phyloP scores from a whole-genome alignment of 2,329 filamentous ascomycete species.

The Fusarium sp. region DNA sequence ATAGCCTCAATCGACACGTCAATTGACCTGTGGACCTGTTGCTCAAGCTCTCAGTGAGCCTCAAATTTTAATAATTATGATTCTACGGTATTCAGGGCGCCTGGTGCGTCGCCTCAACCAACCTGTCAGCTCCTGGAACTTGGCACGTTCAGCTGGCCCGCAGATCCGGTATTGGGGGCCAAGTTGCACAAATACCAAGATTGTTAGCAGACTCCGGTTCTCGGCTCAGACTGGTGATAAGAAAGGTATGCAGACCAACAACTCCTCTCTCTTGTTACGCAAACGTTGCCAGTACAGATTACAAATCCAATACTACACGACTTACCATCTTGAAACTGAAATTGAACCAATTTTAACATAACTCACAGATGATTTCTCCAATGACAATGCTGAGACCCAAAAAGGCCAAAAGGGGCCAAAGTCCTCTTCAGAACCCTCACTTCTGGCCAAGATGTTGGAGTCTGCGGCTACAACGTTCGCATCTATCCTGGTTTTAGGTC shows the following conservation, averaged over 20 bases:
- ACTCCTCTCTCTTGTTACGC: not conserved
- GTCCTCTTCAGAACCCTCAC: slow-evolving; percentile 51
- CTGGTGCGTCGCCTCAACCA: slow-evolving; percentile 47
- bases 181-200: slow-evolving; percentile 17
- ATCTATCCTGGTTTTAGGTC: slow-evolving; percentile 78
- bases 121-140: slow-evolving; percentile 30
- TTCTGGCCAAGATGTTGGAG: slow-evolving; percentile 76
- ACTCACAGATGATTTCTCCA: slow-evolving; percentile 20
- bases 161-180: slow-evolving; percentile 40
- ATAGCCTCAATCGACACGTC: slow-evolving; percentile 21
- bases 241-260: slow-evolving; percentile 45
- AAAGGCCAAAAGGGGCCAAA: slow-evolving; percentile 14
- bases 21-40: slow-evolving; percentile 21
- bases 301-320: not conserved
- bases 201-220: slow-evolving; percentile 45
- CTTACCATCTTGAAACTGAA: not conserved
- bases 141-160: slow-evolving; percentile 34
- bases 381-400: slow-evolving; percentile 10
- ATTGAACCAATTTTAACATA: slow-evolving; percentile 22
- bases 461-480: slow-evolving; percentile 81
- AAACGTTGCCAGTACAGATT: not conserved
- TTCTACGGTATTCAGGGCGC: slow-evolving; percentile 47
- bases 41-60: slow-evolving; percentile 11
- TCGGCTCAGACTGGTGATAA: slow-evolving; percentile 48
- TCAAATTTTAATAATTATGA: slow-evolving; percentile 37